Evolutionary conservation across 176 grass and related monocot species (phyloP), one percentile per base, ranked within the genome.

Genomic region (Aechmea fasciata): DNA sequence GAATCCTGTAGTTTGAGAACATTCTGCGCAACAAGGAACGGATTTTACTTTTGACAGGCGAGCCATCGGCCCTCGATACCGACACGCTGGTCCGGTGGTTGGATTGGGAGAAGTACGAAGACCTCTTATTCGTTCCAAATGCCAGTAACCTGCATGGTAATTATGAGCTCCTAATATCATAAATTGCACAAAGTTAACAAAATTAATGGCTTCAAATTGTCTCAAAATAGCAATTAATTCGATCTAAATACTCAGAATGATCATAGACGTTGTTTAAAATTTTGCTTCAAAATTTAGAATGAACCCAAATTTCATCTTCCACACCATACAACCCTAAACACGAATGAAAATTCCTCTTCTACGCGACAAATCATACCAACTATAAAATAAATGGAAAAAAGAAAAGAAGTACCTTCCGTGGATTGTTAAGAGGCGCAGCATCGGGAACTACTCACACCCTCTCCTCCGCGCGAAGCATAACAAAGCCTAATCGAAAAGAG

Each of bases 1-100:
- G 47, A 67, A 82, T 61, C 83, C 73, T 88, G 80, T 80, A 83
- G 65, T 73, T 82, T 18, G 85, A 91, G 71, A 84, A 84, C 64
- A 87, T 81, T 77, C 88, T 85, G 11, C 71, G 77, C 71, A 85
- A 74, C 50, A 85, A 14, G 6, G 71, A 55, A 15, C 78, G 88
- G 49, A 85, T 79, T 11, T 70, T 91, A 68, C 47, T 71, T 68
- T 66, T 78, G 15, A 47, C 41, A 11, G 74, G 63, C 47, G 78
- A 78, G 28, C 85, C 83, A 91, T 92, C 71, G 67, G 72, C 73
- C 67, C 79, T 82, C 47, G 19, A 71, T 19, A 69, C 52, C 41
- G 78, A 50, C 57, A 73, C 75, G 67, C 71, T 77, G 12, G 74
- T 73, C 14, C 9, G 59, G 19, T 81, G 72, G 11, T 72, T 85